These are phyloP conservation scores for Hippophae gyantsensis DNA, from an alignment of 306 rosid species.

Conservation along the genomic window DNA sequence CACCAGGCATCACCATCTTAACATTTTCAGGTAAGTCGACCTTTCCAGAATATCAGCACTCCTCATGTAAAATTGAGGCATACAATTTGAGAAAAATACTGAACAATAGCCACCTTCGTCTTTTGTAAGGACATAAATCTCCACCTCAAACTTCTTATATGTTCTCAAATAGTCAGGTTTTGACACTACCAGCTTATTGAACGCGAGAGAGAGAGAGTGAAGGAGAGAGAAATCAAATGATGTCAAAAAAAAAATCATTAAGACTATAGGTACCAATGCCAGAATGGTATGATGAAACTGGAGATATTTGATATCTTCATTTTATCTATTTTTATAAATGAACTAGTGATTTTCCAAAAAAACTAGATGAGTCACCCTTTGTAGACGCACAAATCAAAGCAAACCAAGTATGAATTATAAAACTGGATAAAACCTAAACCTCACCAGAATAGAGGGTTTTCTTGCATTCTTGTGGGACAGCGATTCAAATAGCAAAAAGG, in stretches of 20 bases:
- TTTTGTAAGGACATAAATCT: slow-evolving; percentile 67
- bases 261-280: background rate
- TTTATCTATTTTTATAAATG: no score
- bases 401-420: no score
- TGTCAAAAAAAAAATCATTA: background rate
- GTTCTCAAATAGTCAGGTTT: slow-evolving; percentile 63
- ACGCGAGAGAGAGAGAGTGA: background rate
- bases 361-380: no score
- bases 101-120: slow-evolving; percentile 84
- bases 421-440: no score
- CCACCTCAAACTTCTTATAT: slow-evolving; percentile 59
- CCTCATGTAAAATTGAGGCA: slow-evolving; percentile 69
- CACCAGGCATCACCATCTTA: slow-evolving; percentile 81
- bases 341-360: no score
- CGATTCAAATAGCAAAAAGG: background rate
- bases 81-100: slow-evolving; percentile 66
- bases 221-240: background rate
- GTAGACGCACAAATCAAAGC: no score
- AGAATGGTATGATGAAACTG: background rate
- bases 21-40: slow-evolving; percentile 62
- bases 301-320: background rate
- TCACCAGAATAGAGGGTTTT: no score
- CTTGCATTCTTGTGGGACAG: background rate
- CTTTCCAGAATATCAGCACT: slow-evolving; percentile 71
- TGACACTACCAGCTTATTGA: slow-evolving; percentile 44